phyloP scores from a whole-genome alignment of 176 grass and related monocot species.

The Raddia guianensis region DNA sequence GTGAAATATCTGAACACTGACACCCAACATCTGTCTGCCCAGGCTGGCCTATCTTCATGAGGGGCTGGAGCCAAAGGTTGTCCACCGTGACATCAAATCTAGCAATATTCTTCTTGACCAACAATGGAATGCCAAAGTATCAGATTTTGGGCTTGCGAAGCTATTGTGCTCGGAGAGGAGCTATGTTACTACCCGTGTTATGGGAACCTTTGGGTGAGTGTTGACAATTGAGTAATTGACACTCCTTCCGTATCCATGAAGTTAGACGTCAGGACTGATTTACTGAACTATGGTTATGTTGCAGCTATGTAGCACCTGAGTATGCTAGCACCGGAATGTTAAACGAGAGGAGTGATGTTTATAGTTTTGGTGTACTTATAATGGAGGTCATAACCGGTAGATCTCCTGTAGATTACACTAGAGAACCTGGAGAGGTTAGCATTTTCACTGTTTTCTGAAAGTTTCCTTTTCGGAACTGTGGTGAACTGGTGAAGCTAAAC shows the following conservation, averaged over 20 bases:
- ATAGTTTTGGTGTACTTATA: conserved; percentile 94
- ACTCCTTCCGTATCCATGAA: neutral
- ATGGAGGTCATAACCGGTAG: conserved; percentile 95
- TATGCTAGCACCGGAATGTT: conserved; percentile 98
- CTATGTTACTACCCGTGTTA: conserved; percentile 95
- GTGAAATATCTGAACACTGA: conserved; percentile 12
- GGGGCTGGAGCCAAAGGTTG: conserved; percentile 94
- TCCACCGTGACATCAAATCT: conserved; percentile 93
- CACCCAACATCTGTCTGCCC: conserved; percentile 30
- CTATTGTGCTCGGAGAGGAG: conserved; percentile 85
- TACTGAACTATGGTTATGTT: conserved; percentile 31
- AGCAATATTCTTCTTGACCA: conserved; percentile 96
- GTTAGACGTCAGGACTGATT: conserved; percentile 13
- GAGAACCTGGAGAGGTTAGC: conserved; percentile 70
- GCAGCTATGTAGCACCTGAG: conserved; percentile 91
- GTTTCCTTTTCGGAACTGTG: neutral
- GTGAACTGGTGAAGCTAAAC: conserved; percentile 9
- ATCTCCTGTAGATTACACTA: conserved; percentile 94
- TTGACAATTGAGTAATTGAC: neutral
- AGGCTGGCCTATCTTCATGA: conserved; percentile 97
- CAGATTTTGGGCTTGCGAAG: conserved; percentile 97
- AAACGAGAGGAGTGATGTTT: conserved; percentile 95
- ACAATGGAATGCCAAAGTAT: conserved; percentile 88
- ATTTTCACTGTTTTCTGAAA: neutral
- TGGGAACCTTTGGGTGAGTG: conserved; percentile 97